Percentiles rank a stretch among this genome's conserved stretches.
These are phyloP conservation scores for Lactifluus rugatus DNA, from an alignment of 768 basidiomycete species.

Conservation along the genomic window DNA sequence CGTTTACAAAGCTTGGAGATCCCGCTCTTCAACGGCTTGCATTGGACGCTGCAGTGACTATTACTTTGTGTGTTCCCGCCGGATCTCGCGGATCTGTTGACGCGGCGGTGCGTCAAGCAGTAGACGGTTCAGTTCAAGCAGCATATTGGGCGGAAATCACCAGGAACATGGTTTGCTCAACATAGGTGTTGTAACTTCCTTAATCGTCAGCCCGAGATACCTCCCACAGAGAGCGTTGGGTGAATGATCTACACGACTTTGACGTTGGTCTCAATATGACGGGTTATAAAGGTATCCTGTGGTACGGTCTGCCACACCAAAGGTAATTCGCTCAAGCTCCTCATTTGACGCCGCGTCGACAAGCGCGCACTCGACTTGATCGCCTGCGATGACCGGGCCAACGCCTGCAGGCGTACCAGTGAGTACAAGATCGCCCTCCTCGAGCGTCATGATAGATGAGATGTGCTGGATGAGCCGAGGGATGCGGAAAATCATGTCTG, in stretches of 20 bases:
- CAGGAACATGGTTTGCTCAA: background rate
- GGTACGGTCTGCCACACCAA: constrained; percentile 53
- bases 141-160: constrained; percentile 19
- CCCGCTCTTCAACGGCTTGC: constrained; percentile 44
- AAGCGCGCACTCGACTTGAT: constrained; percentile 68
- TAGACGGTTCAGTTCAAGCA: constrained; percentile 17
- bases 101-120: constrained; percentile 20
- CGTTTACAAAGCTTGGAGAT: constrained; percentile 58
- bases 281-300: constrained; percentile 56
- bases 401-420: constrained; percentile 93
- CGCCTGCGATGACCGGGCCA: constrained; percentile 65
- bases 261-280: background rate
- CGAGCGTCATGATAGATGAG: constrained; percentile 95
- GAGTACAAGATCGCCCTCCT: constrained; percentile 89
- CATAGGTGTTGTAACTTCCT: constrained; percentile 33
- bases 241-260: background rate
- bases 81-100: constrained; percentile 13
- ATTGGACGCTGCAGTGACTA: constrained; percentile 47
- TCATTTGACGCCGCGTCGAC: constrained; percentile 42
- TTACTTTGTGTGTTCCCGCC: constrained; percentile 18
- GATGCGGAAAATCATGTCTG: constrained; percentile 89
- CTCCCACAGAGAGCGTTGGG: background rate
- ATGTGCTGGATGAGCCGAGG: constrained; percentile 82
- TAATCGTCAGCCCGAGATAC: background rate
- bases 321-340: constrained; percentile 51